Base-by-base conservation (phyloP, 2,329 filamentous ascomycete genomes). In the Apiospora malaysiana region DNA sequence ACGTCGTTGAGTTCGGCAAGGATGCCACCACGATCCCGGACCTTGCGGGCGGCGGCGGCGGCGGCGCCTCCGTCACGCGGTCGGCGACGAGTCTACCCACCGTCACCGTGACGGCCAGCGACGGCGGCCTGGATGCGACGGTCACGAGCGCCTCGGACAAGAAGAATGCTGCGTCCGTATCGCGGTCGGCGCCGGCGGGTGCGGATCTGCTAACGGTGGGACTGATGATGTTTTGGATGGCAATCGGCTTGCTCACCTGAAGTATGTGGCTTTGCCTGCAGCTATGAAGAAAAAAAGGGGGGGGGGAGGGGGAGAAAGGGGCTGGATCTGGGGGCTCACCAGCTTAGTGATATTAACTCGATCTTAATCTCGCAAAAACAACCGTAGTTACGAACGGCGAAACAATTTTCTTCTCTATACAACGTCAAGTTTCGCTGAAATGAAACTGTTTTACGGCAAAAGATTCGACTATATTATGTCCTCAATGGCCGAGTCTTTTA, bases 1-100 rank as follows among this genome's bases (percentile, higher is more conserved):
- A 83, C 71, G 75, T 89, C 25, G 76, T 88, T 49, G 84, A 86
- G 75, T 83, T 90, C 72, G 77, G 77, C n/a, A 74, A 79, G 16
- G 75, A 75, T 66, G 79, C 78, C 66, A 80, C 78, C 14, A 77
- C 79, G 6, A 78, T 89, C 21, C 85, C 87, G 6, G 77, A 77
- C 14, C 78, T 83, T 27, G 83, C 79, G 32, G 87, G 87, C 69
- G 84, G 86, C 69, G 76, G 77, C 47, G 79, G 82, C 70, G 81
- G 82, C 74, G 76, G 82, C 74, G 76, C 74, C 68, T 66, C 72
- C 18, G 73, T 69, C 18, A 73, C 71, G 12, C 74, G 74, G 67
- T 76, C 77, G 9, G 71, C 76, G 23, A 76, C 75, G 21, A 74
- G 72, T 10, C 56, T 69, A 12, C 10, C 71, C 5, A 71, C 72